Evolutionary conservation across 2,329 filamentous ascomycete genomes (phyloP).

Genomic region (Penicillium sp.): DNA sequence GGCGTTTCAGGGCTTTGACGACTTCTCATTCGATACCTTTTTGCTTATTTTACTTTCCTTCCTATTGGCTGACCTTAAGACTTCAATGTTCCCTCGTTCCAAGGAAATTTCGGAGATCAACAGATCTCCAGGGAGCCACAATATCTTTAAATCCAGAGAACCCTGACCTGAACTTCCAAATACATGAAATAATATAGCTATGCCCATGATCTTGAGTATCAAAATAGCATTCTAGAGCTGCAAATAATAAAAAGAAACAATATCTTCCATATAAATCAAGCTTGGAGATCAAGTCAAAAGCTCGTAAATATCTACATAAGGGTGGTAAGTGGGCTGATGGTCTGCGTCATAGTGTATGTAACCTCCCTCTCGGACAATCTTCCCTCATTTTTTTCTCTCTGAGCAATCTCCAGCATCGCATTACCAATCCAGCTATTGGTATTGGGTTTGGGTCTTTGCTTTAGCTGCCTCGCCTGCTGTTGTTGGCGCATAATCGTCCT

Average conservation of each 20-base stretch:
- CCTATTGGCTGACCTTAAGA: not conserved
- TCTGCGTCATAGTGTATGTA: conserved; percentile 2
- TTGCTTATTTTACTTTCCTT: conserved; percentile 1
- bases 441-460: not conserved
- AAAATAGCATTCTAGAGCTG: not conserved
- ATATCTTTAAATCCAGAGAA: not conserved
- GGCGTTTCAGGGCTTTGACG: not conserved
- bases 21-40: conserved; percentile 11
- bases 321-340: conserved; percentile 5
- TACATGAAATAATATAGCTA: not conserved
- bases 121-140: conserved; percentile 3
- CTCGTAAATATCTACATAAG: not conserved
- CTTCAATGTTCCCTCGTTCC: not conserved
- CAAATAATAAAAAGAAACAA: not conserved
- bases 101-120: conserved; percentile 2
- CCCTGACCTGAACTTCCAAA: not conserved
- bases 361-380: not conserved
- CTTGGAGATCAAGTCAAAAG: not conserved
- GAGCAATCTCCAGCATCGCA: not conserved
- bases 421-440: conserved; percentile 1
- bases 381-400: not conserved
- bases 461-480: not conserved
- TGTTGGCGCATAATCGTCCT: not conserved
- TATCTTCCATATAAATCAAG: not conserved
- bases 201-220: not conserved